Conservation (phyloP, 2,329 filamentous ascomycete genomes). For the Pezicula carpinea region DNA sequence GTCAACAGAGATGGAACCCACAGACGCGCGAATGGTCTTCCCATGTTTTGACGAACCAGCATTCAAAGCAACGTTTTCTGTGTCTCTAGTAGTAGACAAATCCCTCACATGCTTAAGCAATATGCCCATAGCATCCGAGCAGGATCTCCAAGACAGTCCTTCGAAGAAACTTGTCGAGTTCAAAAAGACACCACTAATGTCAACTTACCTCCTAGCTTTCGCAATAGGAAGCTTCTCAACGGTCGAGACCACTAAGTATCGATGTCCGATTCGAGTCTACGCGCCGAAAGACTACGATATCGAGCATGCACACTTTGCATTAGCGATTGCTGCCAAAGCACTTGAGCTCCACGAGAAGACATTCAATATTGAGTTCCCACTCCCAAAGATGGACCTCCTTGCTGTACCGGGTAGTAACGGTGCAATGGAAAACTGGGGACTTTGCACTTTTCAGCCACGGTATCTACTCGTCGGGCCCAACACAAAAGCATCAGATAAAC, state of each 20-base stretch:
- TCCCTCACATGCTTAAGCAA: conserved; percentile 65
- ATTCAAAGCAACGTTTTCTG: conserved; percentile 66
- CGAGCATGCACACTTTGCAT: conserved; percentile 8
- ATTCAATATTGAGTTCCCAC: conserved; percentile 61
- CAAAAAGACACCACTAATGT: conserved; percentile 65
- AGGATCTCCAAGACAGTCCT: conserved; percentile 32
- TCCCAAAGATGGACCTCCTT: conserved; percentile 74
- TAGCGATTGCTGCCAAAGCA: conserved; percentile 62
- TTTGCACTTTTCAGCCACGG: conserved; percentile 64
- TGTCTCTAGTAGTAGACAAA: conserved; percentile 62
- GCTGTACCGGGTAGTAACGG: conserved; percentile 66
- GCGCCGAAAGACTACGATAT: conserved; percentile 39
- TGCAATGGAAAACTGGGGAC: conserved; percentile 73
- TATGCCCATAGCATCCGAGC: conserved; percentile 47
- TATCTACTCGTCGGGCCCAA: conserved; percentile 63
- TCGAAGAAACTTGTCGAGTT: conserved; percentile 64
- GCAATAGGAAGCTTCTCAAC: conserved; percentile 66
- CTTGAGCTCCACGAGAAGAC: conserved; percentile 67
- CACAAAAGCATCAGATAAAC: conserved; percentile 38
- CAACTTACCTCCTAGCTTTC: conserved; percentile 67
- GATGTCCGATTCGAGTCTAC: conserved; percentile 64
- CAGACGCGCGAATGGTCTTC: conserved; percentile 60
- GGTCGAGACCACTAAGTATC: conserved; percentile 63
- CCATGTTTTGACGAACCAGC: conserved; percentile 74
- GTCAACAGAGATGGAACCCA: conserved; percentile 69